Evolutionary conservation across 805 yeast genomes (phyloP), one percentile per base, ranked within the genome.

Genomic region (Isabelozyma pseudorhagii): DNA sequence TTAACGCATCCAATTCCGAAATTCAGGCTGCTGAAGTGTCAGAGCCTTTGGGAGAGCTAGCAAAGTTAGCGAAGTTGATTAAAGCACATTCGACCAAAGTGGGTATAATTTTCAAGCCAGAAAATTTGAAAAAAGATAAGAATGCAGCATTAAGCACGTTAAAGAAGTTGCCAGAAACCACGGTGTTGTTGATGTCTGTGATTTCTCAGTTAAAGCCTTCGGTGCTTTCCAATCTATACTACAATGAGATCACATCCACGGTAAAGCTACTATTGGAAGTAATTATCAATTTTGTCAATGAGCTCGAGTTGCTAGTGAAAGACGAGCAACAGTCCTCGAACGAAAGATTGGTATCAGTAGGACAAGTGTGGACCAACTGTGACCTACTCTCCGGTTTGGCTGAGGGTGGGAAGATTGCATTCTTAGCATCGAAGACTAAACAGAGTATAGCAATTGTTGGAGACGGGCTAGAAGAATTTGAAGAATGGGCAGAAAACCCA

Each of bases 41-140:
- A 6, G 55, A 69, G 6, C 85, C 89, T 3, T 55, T 81, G 8
- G 70, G 67, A 5, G 96, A 89, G 57, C 58, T 88, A 13, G 64
- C 60, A 5, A 90, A 89, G 61, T 59, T 87, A 6, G 63, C 81
- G 15, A 74, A 79, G 50, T 68, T 89, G 39, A 72, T 85, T 8
- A 83, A 77, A 63, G 91, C 96, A 1, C 91, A 88, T 61, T 75
- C 85, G 2, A 89, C 96, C 2, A 89, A 89, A 62, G 71, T 88
- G 5, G 92, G 91, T 1, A 76, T 86, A 27, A 79, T 85, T 0
- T 86, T 83, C 69, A 82, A 81, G 57, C 84, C 88, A 2, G 83
- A 83, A 1, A 75, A 80, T 41, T 51, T 72, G 25, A 46, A 46
- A 21, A 61, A 60, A 17, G 67, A 74, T 18, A 60, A 66, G 0